Base-by-base conservation (phyloP, 208 protist genomes). In the Leishmania amazonensis region DNA sequence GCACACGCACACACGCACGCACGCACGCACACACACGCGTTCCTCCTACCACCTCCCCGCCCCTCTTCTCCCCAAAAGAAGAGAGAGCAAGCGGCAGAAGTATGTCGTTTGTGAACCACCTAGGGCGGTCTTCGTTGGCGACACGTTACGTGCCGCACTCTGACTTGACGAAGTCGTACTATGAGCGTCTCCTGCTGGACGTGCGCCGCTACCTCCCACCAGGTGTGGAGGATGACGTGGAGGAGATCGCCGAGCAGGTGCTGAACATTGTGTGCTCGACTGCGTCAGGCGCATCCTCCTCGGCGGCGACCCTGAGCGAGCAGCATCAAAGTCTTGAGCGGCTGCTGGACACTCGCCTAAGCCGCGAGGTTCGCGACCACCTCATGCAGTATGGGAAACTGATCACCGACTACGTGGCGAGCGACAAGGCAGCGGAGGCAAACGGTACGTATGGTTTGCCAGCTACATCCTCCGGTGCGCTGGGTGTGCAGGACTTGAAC, bases 341-440 rank as follows among this genome's bases (percentile, higher is more conserved):
- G 9, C 85, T 97, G 51, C 88, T 97, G 31, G 93, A 94, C 84
- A 88, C 86, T 28, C 83, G 83, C 35, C 81, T 97, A 15, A 90
- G 76, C n/a, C 87, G 87, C 7, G 95, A 96, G 67, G 80, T 79
- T n/a, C 81, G 90, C 17, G 85, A 96, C 65, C 86, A 87, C 74
- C 79, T 97, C 6, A 64, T 96, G 42, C 89, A 89, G 53, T 97
- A 95, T 80, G 91, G 92, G 42, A 84, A 85, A 40, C 90, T 95
- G 24, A 93, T 97, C 79, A 94, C 91, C 62, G 95, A 97, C 84
- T 97, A 94, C 87, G 93, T 97, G 31, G 88, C 88, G 19, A 79
- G 57, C 54, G 68, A 85, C 54, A 75, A 62, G 38, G 76, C 77
- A 45, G 67, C 21, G 64, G 71, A 28, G 57, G 35, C 21, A 57